Conservation (phyloP, 352 stramenopile genomes). For the Phytophthora colocasiae region DNA sequence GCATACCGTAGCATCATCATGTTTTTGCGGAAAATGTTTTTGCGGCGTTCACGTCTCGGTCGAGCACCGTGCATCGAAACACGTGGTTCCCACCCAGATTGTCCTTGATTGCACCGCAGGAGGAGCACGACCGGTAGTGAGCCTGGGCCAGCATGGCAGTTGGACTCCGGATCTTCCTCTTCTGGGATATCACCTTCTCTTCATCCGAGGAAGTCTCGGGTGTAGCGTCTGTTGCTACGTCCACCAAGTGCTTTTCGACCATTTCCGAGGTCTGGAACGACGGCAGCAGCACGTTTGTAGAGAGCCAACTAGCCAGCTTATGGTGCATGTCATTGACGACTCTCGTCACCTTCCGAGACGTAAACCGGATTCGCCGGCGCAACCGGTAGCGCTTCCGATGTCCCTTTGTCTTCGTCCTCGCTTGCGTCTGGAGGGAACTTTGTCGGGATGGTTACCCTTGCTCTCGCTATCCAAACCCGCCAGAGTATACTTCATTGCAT, state of each 20-base stretch:
- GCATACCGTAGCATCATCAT: not conserved
- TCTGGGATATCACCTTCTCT: not conserved
- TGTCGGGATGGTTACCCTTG: not conserved
- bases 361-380: slow-evolving; percentile 2
- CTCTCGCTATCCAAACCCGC: not conserved
- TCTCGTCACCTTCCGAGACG: not conserved
- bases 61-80: slow-evolving; percentile 1
- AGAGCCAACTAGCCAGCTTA: slow-evolving; percentile 3
- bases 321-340: slow-evolving; percentile 20
- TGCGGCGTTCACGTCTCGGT: slow-evolving; percentile 19
- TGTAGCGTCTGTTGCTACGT: slow-evolving; percentile 6
- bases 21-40: slow-evolving; percentile 18
- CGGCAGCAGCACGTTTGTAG: slow-evolving; percentile 11
- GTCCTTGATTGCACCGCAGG: slow-evolving; percentile 9
- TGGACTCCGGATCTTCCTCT: slow-evolving; percentile 10
- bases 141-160: slow-evolving; percentile 18
- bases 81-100: slow-evolving; percentile 7
- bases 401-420: not conserved
- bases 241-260: slow-evolving; percentile 5
- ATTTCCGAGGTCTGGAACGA: slow-evolving; percentile 26
- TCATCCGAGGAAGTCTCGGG: not conserved
- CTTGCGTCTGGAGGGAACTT: not conserved
- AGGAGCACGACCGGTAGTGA: slow-evolving; percentile 1
- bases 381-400: slow-evolving; percentile 16
- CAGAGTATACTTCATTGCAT: too few relatives aligned